These are phyloP conservation scores for Penium margaritaceum DNA, from an alignment of 139 green algal species.

Conservation along the genomic window DNA sequence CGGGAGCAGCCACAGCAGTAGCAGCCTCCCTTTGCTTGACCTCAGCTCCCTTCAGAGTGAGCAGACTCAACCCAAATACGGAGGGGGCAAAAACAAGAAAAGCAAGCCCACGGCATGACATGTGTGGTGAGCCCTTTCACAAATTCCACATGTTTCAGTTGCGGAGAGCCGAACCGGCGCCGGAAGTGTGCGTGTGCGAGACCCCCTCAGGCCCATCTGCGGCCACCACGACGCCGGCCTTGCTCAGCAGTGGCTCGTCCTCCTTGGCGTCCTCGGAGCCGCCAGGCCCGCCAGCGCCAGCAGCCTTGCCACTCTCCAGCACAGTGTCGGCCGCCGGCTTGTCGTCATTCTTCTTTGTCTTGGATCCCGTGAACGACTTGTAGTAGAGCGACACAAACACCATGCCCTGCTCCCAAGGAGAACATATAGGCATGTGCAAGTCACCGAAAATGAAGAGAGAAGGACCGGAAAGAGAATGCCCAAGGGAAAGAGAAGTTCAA, in stretches of 20 bases:
- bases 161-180: too few species aligned
- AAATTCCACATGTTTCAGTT: too few species aligned
- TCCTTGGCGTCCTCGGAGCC: conserved; percentile 1
- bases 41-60: too few species aligned
- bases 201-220: conserved; percentile 10
- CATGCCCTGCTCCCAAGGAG: not conserved
- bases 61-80: too few species aligned
- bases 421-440: not conserved
- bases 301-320: not conserved
- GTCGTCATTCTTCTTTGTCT: conserved; percentile 8
- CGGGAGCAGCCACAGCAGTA: too few species aligned
- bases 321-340: not conserved
- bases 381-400: conserved; percentile 34
- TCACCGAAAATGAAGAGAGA: not conserved
- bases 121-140: too few species aligned
- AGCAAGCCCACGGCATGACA: too few species aligned
- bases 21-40: too few species aligned
- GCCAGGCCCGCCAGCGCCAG: too few species aligned
- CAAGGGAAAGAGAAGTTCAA: not conserved
- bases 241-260: not conserved
- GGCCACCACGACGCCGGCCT: not conserved
- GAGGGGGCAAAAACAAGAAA: too few species aligned
- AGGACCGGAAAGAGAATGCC: not conserved
- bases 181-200: too few species aligned
- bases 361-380: conserved; percentile 4